These are phyloP conservation scores for Dactylonectria estremocensis DNA, from an alignment of 2,329 filamentous ascomycete species.

Conservation along the genomic window DNA sequence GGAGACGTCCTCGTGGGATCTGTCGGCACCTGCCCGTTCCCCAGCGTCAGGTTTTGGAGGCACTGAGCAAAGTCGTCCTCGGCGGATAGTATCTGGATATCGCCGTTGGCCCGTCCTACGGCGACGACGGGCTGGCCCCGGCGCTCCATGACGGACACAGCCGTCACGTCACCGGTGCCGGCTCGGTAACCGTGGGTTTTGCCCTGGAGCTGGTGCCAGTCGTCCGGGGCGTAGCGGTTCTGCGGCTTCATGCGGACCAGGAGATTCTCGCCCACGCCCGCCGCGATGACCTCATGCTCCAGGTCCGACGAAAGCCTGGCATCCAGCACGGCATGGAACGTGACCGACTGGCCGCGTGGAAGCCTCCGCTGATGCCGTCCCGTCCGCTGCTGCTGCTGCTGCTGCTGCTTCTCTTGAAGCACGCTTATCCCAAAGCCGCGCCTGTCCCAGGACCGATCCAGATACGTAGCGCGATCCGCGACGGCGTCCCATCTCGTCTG, in stretches of 20 bases:
- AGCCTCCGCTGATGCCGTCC: slow-evolving; percentile 33
- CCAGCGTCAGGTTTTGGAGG: slow-evolving; percentile 41
- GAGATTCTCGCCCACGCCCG: slow-evolving; percentile 68
- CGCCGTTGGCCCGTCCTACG: slow-evolving; percentile 66
- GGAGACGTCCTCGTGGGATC: slow-evolving; percentile 47
- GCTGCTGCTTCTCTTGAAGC: slow-evolving; percentile 41
- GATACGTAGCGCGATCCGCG: slow-evolving; percentile 64
- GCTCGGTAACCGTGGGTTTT: slow-evolving; percentile 56
- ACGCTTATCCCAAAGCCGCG: slow-evolving; percentile 58
- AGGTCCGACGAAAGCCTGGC: slow-evolving; percentile 56
- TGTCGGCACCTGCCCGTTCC: slow-evolving; percentile 24
- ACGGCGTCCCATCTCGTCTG: slow-evolving; percentile 55
- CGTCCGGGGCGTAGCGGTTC: slow-evolving; percentile 37
- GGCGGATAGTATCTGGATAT: slow-evolving; percentile 61
- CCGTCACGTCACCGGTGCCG: slow-evolving; percentile 66
- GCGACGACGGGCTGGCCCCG: slow-evolving; percentile 54
- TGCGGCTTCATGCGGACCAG: slow-evolving; percentile 58
- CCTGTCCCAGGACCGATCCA: slow-evolving; percentile 69
- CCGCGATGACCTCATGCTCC: slow-evolving; percentile 64
- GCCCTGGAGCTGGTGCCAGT: slow-evolving; percentile 60
- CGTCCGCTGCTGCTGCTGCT: slow-evolving; percentile 33
- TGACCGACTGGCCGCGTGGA: slow-evolving; percentile 52
- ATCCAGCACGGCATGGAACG: slow-evolving; percentile 65
- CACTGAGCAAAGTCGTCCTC: slow-evolving; percentile 50
- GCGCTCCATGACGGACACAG: slow-evolving; percentile 61